phyloP scores from a whole-genome alignment of 2,329 filamentous ascomycete genomes.

The Lecanicillium sp. region DNA sequence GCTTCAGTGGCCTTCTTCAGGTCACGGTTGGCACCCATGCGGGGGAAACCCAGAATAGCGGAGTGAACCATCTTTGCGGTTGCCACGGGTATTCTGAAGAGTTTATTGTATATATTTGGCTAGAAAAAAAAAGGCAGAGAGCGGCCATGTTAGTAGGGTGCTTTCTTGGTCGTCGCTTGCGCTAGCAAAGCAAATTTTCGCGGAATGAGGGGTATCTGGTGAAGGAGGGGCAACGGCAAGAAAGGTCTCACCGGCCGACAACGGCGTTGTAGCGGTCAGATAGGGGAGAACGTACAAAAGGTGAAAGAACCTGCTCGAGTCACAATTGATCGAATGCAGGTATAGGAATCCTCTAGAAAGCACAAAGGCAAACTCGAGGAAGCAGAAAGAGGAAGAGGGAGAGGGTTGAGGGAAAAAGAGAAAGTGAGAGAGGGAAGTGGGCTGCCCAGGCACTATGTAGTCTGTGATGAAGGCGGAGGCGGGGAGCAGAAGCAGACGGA shows the following conservation, averaged over 20 bases:
- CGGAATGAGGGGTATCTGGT: background rate
- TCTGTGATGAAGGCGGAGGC: slow-evolving; percentile 5
- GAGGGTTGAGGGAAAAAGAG: slow-evolving; percentile 6
- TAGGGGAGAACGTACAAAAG: slow-evolving; percentile 1
- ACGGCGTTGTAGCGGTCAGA: too few relatives aligned
- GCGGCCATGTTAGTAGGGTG: background rate
- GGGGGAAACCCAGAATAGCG: slow-evolving; percentile 93
- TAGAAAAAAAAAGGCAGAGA: background rate
- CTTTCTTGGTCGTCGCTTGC: background rate
- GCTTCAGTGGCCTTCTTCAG: slow-evolving; percentile 99
- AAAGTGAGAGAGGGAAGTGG: slow-evolving; percentile 2
- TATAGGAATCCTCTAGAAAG: slow-evolving; percentile 4
- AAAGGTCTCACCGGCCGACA: too few relatives aligned
- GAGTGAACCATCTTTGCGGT: slow-evolving; percentile 53
- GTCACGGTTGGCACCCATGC: slow-evolving; percentile 97
- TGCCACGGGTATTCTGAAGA: slow-evolving; percentile 12
- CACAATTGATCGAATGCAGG: slow-evolving; percentile 3
- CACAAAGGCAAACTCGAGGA: slow-evolving; percentile 3
- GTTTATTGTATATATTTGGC: background rate
- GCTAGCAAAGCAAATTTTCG: background rate
- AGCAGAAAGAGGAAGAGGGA: slow-evolving; percentile 1
- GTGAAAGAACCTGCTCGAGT: slow-evolving; percentile 2
- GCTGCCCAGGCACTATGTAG: slow-evolving; percentile 1
- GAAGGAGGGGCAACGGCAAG: background rate
- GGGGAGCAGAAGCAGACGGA: slow-evolving; percentile 4